phyloP scores from a whole-genome alignment of 306 rosid species.

The Senna siamea region DNA sequence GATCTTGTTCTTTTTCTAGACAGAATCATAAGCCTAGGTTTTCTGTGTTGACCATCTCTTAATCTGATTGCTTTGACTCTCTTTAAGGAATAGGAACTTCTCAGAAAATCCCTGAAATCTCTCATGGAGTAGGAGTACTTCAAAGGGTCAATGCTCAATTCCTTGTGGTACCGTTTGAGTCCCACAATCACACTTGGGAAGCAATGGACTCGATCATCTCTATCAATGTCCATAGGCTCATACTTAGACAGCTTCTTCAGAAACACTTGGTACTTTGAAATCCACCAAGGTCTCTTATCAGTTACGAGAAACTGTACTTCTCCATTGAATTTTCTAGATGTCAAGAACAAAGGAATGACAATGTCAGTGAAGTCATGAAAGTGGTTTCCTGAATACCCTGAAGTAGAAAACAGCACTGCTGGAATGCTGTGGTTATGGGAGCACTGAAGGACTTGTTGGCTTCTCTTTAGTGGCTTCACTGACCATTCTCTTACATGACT shows the following conservation, averaged over 20 bases:
- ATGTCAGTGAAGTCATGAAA: constrained; percentile 86
- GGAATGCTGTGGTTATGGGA: constrained; percentile 59
- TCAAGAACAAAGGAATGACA: constrained; percentile 70
- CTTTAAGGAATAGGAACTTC: constrained; percentile 61
- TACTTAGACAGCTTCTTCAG: constrained; percentile 64
- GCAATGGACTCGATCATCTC: constrained; percentile 67
- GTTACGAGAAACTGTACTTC: constrained; percentile 74
- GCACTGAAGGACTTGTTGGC: constrained; percentile 51
- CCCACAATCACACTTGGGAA: constrained; percentile 74
- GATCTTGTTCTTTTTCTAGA: constrained; percentile 70
- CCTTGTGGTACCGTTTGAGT: constrained; percentile 60
- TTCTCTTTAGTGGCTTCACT: constrained; percentile 39
- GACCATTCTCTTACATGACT: constrained; percentile 63
- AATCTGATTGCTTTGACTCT: constrained; percentile 50
- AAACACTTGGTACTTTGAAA: constrained; percentile 50
- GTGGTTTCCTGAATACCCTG: constrained; percentile 84
- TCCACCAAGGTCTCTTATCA: constrained; percentile 54
- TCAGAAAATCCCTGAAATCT: constrained; percentile 69
- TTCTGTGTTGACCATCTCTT: constrained; percentile 34
- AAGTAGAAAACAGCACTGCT: constrained; percentile 70
- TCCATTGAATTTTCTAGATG: constrained; percentile 66
- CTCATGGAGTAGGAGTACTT: constrained; percentile 64
- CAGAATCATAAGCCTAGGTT: constrained; percentile 71
- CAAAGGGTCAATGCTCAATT: constrained; percentile 65
- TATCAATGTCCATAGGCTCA: constrained; percentile 62